Percentiles rank a stretch among this genome's conserved stretches.
These are phyloP conservation scores for Baorangia bicolor DNA, from an alignment of 768 basidiomycete genomes.

Conservation along the genomic window DNA sequence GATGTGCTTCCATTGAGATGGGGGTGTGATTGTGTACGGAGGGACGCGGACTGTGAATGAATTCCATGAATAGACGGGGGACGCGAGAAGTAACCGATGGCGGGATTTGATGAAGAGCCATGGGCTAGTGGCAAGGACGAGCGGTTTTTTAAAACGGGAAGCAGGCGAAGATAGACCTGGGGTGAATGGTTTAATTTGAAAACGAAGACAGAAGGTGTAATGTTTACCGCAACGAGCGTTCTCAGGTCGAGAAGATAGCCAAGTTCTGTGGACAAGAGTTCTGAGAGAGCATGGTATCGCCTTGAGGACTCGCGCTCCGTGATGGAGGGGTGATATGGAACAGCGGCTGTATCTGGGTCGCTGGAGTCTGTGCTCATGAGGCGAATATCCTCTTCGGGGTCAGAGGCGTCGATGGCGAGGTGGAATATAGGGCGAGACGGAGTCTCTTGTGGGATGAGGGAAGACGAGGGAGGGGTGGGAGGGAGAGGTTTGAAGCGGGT, in stretches of 20 bases:
- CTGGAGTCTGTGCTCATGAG: not conserved
- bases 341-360: not conserved
- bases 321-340: not conserved
- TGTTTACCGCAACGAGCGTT: constrained; percentile 69
- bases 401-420: constrained; percentile 17
- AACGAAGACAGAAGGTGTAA: not conserved
- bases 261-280: constrained; percentile 82
- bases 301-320: constrained; percentile 40
- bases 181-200: constrained; percentile 1
- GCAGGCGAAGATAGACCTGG: constrained; percentile 65
- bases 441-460: not conserved
- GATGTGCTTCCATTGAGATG: constrained; percentile 24
- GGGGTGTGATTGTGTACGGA: constrained; percentile 47
- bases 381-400: constrained; percentile 16
- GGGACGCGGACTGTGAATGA: constrained; percentile 42
- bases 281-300: constrained; percentile 74
- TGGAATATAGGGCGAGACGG: constrained; percentile 13
- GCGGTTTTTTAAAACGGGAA: constrained; percentile 46
- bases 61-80: constrained; percentile 40
- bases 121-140: constrained; percentile 17
- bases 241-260: constrained; percentile 80
- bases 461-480: not conserved
- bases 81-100: constrained; percentile 35
- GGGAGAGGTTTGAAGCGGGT: constrained; percentile 16
- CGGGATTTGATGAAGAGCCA: constrained; percentile 26